A percentile compares a stretch with the other conserved stretches of the same genome.
Evolutionary conservation across 2,329 filamentous ascomycete genomes (phyloP).

Genomic region (Rosellinia necatrix): DNA sequence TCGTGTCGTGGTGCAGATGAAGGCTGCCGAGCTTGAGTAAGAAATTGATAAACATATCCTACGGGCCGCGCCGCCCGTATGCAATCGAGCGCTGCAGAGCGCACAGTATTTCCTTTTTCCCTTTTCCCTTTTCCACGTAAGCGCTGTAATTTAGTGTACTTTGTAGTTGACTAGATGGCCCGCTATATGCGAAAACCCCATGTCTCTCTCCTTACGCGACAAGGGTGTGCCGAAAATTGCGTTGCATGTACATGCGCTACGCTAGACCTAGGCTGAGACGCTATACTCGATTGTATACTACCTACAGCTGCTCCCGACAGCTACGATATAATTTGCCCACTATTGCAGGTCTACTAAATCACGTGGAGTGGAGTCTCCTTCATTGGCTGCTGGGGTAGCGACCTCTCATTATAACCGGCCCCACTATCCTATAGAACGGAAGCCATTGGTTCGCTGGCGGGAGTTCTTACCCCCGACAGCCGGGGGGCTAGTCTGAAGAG

Average conservation of each 20-base stretch:
- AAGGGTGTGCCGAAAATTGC: no score
- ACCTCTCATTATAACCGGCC: slow-evolving; percentile 18
- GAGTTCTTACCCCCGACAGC: background rate
- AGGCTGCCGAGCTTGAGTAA: background rate
- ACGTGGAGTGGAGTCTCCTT: slow-evolving; percentile 8
- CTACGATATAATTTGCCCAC: slow-evolving; percentile 26
- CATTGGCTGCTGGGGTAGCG: background rate
- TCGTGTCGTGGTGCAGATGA: no score
- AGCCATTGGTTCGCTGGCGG: slow-evolving; percentile 4
- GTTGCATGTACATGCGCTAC: no score
- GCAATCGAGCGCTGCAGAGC: slow-evolving; percentile 2
- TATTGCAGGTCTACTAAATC: slow-evolving; percentile 11
- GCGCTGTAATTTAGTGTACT: background rate
- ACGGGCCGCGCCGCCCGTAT: slow-evolving; percentile 21
- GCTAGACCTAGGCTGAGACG: no score
- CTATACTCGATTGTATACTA: no score
- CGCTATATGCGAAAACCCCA: no score
- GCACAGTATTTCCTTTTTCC: background rate
- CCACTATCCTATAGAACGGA: slow-evolving; percentile 20
- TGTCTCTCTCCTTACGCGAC: no score
- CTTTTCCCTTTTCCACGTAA: no score
- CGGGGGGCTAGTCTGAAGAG: background rate
- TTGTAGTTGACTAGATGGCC: no score
- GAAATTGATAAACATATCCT: background rate
- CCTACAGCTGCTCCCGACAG: no score